Evolutionary conservation across 345 rosid genomes (phyloP), one percentile per base, ranked within the genome.

Genomic region (Salix purpurea): DNA sequence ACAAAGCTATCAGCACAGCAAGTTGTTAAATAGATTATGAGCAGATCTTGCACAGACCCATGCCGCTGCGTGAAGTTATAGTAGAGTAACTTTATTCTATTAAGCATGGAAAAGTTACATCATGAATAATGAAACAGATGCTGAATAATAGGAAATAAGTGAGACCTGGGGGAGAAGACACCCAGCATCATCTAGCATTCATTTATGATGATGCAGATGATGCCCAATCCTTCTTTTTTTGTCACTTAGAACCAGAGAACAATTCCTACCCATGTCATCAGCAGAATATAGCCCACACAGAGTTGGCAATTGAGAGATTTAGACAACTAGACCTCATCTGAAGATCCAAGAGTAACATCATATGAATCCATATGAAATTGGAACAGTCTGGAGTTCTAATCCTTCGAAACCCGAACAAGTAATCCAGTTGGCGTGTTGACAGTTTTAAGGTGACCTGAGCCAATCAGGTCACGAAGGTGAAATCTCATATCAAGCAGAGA

Each of bases 401-500:
- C 79, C 61, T 80, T 80, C 56, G 79, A 67, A 71, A 80, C 69
- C 69, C 70, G 76, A 58, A 80, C 83, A 54, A 76, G 73, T 58
- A 80, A 50, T 42, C 83, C 83, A 65, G 76, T 65, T 24, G 83
- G 76, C 1, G 79, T 80, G 58, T 61, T 71, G 61, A 76, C 52
- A 67, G 76, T 80, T 75, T 76, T 60, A 18, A 80, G 79, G 52
- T 71, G 83, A 76, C 97, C 97, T 19, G 99, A 96, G 83, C 99
- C 98, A 78, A 93, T 90, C 87, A 93, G 83, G 78, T 96, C 99
- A 52, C 98, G 92, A 39, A 93, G 86, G 85, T 93, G 99, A 86
- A 93, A 96, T 80, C 99, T 93, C 80, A 93, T 88, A 81, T 93
- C 98, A 54, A 96, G 88, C n/a, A 84, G 91, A 69, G 98, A 92